phyloP scores from a whole-genome alignment of 2,329 filamentous ascomycete species.

The Epichloe typhina region DNA sequence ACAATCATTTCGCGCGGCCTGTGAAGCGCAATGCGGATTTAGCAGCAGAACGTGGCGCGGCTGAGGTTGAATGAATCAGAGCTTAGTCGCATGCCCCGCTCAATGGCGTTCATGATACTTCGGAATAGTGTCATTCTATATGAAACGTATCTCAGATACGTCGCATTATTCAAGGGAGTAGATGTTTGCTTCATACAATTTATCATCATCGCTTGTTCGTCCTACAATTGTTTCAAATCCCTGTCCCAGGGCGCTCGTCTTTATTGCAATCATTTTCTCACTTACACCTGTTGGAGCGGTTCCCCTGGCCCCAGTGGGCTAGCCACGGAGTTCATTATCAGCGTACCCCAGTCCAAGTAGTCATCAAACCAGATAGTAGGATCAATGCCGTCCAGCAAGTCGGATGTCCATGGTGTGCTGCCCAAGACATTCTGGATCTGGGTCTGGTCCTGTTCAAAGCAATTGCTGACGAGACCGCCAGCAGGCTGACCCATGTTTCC shows the following conservation, averaged over 20 bases:
- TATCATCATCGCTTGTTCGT: not conserved
- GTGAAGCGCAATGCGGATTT: no score
- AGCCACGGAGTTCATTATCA: slow-evolving; percentile 19
- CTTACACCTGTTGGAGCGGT: not conserved
- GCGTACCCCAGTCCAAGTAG: slow-evolving; percentile 21
- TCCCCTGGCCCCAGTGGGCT: slow-evolving; percentile 9
- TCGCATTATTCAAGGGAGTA: no score
- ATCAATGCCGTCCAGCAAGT: slow-evolving; percentile 20
- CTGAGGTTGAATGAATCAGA: not conserved
- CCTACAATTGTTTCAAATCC: not conserved
- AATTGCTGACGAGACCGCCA: slow-evolving; percentile 5
- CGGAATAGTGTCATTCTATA: no score
- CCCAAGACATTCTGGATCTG: slow-evolving; percentile 14
- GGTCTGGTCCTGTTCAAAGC: slow-evolving; percentile 13
- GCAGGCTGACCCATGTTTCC: slow-evolving; percentile 1
- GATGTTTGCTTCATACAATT: no score
- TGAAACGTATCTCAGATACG: no score
- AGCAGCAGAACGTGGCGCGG: no score
- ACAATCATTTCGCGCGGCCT: no score
- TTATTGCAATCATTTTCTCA: not conserved
- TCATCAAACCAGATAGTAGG: slow-evolving; percentile 23
- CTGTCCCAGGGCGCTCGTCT: not conserved
- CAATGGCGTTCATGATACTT: not conserved
- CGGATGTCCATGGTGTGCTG: slow-evolving; percentile 17
- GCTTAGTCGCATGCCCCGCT: not conserved